Evolutionary conservation across 495 filamentous ascomycete genomes (phyloP).

Genomic region (Xylaria acuta): DNA sequence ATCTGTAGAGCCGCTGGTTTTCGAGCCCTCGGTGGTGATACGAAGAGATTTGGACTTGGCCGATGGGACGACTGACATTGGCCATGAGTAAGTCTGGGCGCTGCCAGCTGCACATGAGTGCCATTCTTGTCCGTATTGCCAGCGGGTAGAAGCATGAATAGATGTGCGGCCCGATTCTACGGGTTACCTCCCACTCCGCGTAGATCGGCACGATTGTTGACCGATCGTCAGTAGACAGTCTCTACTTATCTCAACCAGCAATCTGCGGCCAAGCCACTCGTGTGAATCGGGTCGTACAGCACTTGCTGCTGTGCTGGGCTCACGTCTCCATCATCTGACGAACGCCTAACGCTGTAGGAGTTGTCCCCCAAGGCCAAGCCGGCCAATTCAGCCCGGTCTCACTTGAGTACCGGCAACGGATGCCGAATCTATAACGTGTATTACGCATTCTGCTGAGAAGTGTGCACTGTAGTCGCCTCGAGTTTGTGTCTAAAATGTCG

Average conservation of each 20-base stretch:
- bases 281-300: neutral
- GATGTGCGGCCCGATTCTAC: conserved; percentile 20
- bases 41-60: neutral
- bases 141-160: neutral
- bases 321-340: neutral
- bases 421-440: neutral
- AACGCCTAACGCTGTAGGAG: conserved; percentile 9
- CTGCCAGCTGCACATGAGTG: neutral
- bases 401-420: neutral
- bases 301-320: neutral
- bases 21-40: neutral
- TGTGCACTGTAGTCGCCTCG: neutral
- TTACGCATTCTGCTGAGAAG: neutral
- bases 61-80: neutral
- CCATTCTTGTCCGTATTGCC: neutral
- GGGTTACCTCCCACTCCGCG: neutral
- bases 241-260: neutral
- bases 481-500: neutral
- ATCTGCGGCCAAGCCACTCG: neutral
- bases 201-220: neutral
- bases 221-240: neutral
- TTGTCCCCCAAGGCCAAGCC: neutral
- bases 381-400: neutral
- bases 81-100: neutral
- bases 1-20: neutral